Evolutionary conservation across 164 flowering plant genomes (phyloP), one percentile per base, ranked within the genome.

Genomic region (Dillenia turbinata): DNA sequence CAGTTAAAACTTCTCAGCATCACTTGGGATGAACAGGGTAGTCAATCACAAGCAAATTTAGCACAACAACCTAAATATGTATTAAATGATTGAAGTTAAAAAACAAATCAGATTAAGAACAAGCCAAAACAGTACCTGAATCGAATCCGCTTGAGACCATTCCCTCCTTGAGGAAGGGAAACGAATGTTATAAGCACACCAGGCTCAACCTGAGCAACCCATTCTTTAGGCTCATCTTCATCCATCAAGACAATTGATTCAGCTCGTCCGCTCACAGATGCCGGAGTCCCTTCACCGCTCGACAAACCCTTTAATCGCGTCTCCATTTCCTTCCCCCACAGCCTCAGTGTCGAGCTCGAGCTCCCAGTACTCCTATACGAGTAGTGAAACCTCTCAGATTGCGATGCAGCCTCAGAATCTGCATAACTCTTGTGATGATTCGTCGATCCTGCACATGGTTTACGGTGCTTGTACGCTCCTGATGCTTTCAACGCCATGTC

Each of bases 161-260:
- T 93, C 19, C 97, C 98, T 67, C 91, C 95, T 56, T 80, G 79
- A 15, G 85, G 86, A 71, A 93, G 62, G 1, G 97, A 83, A 66
- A 89, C 81, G 71, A 93, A 93, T 17, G 95, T 93, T 54, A 93
- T 93, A 15, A 88, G 77, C 14, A 93, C 97, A 50, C 98, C 97
- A 16, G 98, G 97, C 78, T 93, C 98, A 58, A 93, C 97, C 64
- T 93, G 98, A 9, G 98, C 98, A 44, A 91, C 85, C 98, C 98
- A 93, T 60, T 93, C 97, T 70, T 89, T 93, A 1, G 81, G 81
- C 76, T 89, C 97, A 64, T 87, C 93, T 66, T 93, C 98, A 63
- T 85, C 97, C 80, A 75, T 73, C 49, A 86, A 82, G 66, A 87
- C 85, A 1, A 79, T 71, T 0, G 97, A 79, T 67, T 83, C 91